A percentile compares a stretch with the other conserved stretches of the same genome.
Conservation (phyloP, 305 asterid species). For the Coffea humblotiana region DNA sequence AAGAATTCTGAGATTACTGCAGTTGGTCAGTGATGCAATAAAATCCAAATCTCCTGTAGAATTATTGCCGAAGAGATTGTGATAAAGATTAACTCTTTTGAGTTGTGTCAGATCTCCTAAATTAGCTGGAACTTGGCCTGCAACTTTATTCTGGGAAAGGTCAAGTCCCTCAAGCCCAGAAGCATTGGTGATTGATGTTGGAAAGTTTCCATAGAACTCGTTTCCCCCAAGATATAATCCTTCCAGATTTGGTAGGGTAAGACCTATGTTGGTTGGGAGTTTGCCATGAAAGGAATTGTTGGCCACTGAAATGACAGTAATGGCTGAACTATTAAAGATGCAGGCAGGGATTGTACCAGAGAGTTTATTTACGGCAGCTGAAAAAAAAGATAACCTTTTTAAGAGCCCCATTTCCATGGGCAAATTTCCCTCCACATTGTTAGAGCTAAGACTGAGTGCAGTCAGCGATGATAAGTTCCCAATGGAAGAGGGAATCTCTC, state of each 20-base stretch:
- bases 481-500: no score
- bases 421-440: no score
- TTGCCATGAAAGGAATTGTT: not conserved
- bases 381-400: no score
- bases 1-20: not conserved
- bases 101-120: not conserved
- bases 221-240: fast-evolving
- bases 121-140: not conserved
- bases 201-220: constrained; percentile 3
- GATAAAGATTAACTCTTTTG: not conserved
- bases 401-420: no score
- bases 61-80: no score
- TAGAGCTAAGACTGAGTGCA: fast-evolving
- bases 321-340: not conserved
- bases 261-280: not conserved
- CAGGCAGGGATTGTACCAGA: not conserved
- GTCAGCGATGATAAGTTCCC: no score
- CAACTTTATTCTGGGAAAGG: not conserved
- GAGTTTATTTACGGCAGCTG: no score
- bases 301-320: not conserved
- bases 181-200: not conserved
- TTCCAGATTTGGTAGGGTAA: constrained; percentile 3
- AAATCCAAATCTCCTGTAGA: no score
- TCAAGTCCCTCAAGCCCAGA: not conserved
- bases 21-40: no score